These are phyloP conservation scores for Leccinum pseudoinsigne DNA, from an alignment of 1,284 basidiomycete species.

Conservation along the genomic window DNA sequence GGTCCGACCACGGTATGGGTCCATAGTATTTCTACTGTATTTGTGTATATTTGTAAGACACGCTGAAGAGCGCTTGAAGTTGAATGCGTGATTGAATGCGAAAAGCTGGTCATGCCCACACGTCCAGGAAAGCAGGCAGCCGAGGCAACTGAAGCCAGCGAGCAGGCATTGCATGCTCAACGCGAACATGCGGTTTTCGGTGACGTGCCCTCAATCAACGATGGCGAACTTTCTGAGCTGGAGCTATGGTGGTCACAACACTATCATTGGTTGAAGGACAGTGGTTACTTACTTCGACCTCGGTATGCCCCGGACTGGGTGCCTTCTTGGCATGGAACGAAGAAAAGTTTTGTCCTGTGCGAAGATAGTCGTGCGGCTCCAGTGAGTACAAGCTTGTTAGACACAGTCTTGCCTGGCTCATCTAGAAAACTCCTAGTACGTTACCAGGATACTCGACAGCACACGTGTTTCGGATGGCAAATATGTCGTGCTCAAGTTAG, in stretches of 20 bases:
- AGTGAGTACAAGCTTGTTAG: not conserved
- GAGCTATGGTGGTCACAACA: slow-evolving; percentile 33
- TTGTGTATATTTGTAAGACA: slow-evolving; percentile 12
- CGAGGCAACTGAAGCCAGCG: not conserved
- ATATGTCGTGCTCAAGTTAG: slow-evolving; percentile 33
- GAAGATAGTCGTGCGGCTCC: no score
- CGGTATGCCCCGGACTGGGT: slow-evolving; percentile 38
- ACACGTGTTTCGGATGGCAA: slow-evolving; percentile 31
- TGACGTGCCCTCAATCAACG: slow-evolving; percentile 1
- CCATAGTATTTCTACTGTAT: slow-evolving; percentile 3
- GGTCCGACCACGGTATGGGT: slow-evolving; percentile 10
- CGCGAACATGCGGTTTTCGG: slow-evolving; percentile 1
- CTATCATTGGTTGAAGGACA: slow-evolving; percentile 32
- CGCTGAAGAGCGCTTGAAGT: no score
- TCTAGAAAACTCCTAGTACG: not conserved
- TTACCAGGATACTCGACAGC: slow-evolving; percentile 9
- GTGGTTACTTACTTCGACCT: slow-evolving; percentile 37
- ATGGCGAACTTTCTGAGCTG: slow-evolving; percentile 7
- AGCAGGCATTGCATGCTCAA: slow-evolving; percentile 4
- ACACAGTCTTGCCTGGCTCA: not conserved
- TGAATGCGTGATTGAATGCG: no score
- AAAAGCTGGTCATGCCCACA: no score
- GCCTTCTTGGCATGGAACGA: slow-evolving; percentile 34
- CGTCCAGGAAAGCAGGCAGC: not conserved
- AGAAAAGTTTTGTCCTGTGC: not conserved